Evolutionary conservation across 140 eudicot genomes (phyloP).

Genomic region (Bidens hawaiensis): DNA sequence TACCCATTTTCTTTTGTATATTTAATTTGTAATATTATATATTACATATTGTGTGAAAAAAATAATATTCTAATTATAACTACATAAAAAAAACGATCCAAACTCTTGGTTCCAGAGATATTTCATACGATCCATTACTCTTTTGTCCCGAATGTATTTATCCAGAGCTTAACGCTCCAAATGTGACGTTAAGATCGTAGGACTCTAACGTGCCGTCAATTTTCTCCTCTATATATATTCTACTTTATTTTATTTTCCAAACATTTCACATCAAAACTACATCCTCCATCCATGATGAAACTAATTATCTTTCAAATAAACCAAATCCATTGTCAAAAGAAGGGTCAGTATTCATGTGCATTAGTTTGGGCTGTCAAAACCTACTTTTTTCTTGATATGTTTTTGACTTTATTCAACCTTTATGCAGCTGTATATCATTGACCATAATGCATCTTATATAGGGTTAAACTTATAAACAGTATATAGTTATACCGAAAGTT

Average conservation of each 20-base stretch:
- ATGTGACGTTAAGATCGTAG: background rate
- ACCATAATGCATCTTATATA: conserved; percentile 17
- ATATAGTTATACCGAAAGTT: background rate
- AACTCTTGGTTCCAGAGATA: too few species aligned
- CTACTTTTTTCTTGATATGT: conserved; percentile 17
- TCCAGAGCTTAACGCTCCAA: too few species aligned
- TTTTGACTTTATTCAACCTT: background rate
- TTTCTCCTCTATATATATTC: too few species aligned
- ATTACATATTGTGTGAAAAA: too few species aligned
- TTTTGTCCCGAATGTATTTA: too few species aligned
- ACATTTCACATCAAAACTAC: background rate
- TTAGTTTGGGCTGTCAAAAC: conserved; percentile 2
- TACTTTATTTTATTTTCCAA: background rate
- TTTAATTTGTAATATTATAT: too few species aligned
- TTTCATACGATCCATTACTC: too few species aligned
- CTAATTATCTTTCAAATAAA: background rate
- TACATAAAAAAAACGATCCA: too few species aligned
- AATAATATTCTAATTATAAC: too few species aligned
- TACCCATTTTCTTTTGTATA: too few species aligned
- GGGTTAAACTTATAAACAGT: conserved; percentile 7
- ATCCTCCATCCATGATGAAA: background rate
- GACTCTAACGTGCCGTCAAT: background rate
- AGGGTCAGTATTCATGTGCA: conserved; percentile 18
- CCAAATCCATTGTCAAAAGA: background rate
- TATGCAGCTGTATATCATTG: conserved; percentile 22